These are phyloP conservation scores for Fragilaria crotonensis DNA, from an alignment of 108 stramenopile species.

Conservation along the genomic window DNA sequence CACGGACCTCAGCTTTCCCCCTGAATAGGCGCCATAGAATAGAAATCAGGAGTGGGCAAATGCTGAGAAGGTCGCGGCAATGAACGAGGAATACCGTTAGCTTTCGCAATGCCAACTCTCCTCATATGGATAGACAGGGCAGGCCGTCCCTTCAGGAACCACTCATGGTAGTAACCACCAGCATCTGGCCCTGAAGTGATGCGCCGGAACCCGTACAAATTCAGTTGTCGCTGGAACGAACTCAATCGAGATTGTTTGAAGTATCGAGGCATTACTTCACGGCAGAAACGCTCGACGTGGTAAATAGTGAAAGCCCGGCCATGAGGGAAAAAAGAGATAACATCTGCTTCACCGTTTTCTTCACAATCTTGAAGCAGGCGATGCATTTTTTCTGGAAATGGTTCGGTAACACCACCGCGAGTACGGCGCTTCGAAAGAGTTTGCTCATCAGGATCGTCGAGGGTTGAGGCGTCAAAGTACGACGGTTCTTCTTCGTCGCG, in stretches of 20 bases:
- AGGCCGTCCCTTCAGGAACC: constrained; percentile 13
- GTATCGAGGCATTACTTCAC: constrained; percentile 66
- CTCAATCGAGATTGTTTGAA: constrained; percentile 70
- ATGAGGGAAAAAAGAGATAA: constrained; percentile 48
- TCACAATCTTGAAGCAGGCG: constrained; percentile 6
- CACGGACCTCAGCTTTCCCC: too few species aligned
- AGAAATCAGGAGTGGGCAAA: background rate
- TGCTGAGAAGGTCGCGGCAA: background rate
- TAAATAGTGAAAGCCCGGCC: constrained; percentile 59
- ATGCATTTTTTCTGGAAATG: constrained; percentile 17
- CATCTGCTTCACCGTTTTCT: constrained; percentile 21
- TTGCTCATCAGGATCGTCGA: background rate
- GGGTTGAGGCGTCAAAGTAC: background rate
- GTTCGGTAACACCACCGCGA: background rate
- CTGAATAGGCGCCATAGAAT: background rate
- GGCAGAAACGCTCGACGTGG: constrained; percentile 40
- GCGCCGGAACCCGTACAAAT: constrained; percentile 70
- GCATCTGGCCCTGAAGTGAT: constrained; percentile 53
- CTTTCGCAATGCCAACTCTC: background rate
- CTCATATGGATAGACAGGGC: constrained; percentile 13
- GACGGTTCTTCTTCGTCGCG: background rate
- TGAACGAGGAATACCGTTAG: background rate
- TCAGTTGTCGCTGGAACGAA: constrained; percentile 87
- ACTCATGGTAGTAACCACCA: constrained; percentile 26
- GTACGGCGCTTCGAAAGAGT: background rate